phyloP scores from a whole-genome alignment of 495 filamentous ascomycete genomes.

The Symbiotaphrina buchneri region DNA sequence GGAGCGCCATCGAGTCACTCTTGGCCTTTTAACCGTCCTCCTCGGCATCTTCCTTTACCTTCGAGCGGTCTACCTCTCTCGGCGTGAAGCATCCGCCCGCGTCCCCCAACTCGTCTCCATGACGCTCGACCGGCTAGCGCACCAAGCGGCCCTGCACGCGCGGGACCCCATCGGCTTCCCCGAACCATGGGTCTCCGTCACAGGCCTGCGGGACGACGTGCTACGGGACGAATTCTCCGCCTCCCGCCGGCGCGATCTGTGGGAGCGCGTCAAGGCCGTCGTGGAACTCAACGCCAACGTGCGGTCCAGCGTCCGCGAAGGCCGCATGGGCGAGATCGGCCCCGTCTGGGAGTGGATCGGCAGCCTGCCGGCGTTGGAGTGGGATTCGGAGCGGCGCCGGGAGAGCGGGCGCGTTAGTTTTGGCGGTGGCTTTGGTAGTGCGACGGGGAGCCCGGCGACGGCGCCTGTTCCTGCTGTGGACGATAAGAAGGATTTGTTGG shows the following conservation, averaged over 20 bases:
- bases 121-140: slow-evolving; percentile 60
- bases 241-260: slow-evolving; percentile 48
- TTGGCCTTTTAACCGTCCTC: slow-evolving; percentile 49
- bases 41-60: slow-evolving; percentile 26
- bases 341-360: slow-evolving; percentile 97
- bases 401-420: slow-evolving; percentile 25
- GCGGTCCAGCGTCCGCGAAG: slow-evolving; percentile 61
- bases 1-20: slow-evolving; percentile 84
- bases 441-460: slow-evolving; percentile 6
- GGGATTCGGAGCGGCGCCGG: slow-evolving; percentile 13
- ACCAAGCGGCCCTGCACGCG: slow-evolving; percentile 54
- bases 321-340: slow-evolving; percentile 63
- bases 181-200: slow-evolving; percentile 64
- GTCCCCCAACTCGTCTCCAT: slow-evolving; percentile 62
- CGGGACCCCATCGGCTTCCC: slow-evolving; percentile 28
- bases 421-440: neutral
- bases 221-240: slow-evolving; percentile 61
- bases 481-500: slow-evolving; percentile 21
- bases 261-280: slow-evolving; percentile 56
- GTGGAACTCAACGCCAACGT: slow-evolving; percentile 92
- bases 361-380: slow-evolving; percentile 15
- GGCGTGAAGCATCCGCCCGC: slow-evolving; percentile 36
- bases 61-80: slow-evolving; percentile 29
- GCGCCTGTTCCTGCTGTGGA: slow-evolving; percentile 3
- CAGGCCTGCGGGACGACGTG: slow-evolving; percentile 80